Conservation (phyloP, 176 grass and related monocot species). For the Ensete glaucum region DNA sequence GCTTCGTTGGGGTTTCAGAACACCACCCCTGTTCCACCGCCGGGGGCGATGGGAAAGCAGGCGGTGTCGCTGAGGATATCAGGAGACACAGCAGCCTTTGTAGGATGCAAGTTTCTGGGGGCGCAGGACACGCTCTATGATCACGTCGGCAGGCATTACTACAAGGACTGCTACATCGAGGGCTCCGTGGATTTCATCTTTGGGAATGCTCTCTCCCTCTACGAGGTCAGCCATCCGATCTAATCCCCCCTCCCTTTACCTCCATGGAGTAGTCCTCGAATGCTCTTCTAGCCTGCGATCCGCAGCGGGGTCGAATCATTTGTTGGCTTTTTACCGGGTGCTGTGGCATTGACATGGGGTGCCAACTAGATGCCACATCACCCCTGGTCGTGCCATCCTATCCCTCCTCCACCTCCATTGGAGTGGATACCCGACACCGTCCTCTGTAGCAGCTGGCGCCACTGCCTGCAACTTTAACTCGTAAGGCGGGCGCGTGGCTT, state of each 20-base stretch:
- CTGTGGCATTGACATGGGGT: too few species aligned
- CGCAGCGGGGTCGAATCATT: too few species aligned
- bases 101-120: conserved; percentile 69
- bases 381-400: too few species aligned
- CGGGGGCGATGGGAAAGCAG: conserved; percentile 71
- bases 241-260: neutral
- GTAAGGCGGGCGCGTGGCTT: neutral
- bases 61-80: conserved; percentile 76
- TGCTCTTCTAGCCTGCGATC: too few species aligned
- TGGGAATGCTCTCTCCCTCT: conserved; percentile 87
- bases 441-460: neutral
- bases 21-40: conserved; percentile 55
- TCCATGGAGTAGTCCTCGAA: neutral
- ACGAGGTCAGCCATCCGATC: conserved; percentile 33
- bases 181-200: conserved; percentile 99
- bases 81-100: conserved; percentile 80
- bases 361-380: too few species aligned
- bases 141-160: conserved; percentile 69
- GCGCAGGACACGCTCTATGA: conserved; percentile 94
- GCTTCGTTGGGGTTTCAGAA: conserved; percentile 33
- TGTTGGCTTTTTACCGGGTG: too few species aligned
- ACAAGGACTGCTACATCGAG: conserved; percentile 93
- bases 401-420: too few species aligned
- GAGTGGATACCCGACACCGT: too few species aligned
- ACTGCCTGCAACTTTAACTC: neutral